These are phyloP conservation scores for Lichtheimia hyalospora DNA, from an alignment of 371 early-diverging fungal genomes.

Conservation along the genomic window DNA sequence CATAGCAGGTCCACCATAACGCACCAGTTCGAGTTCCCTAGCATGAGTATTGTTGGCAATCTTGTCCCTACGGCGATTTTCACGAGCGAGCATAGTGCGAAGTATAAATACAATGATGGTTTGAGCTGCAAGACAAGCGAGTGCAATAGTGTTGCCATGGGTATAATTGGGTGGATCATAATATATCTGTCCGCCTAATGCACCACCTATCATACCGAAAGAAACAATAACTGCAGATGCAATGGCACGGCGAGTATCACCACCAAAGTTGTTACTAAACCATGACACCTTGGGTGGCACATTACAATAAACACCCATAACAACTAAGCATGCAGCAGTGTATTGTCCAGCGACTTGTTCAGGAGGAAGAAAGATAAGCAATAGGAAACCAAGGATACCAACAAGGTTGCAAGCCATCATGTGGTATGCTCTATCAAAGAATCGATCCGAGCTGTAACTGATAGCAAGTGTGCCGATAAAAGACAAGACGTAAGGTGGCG, in stretches of 20 bases:
- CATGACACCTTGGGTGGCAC: constrained; percentile 33
- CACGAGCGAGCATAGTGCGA: constrained; percentile 20
- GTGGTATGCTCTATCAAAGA: constrained; percentile 34
- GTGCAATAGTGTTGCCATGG: constrained; percentile 19
- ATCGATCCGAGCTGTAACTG: constrained; percentile 35
- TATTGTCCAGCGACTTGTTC: constrained; percentile 14
- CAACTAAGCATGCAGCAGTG: constrained; percentile 23
- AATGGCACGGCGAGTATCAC: constrained; percentile 37
- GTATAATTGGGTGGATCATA: constrained; percentile 12
- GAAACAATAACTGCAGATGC: constrained; percentile 40
- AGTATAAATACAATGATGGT: constrained; percentile 18
- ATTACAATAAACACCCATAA: constrained; percentile 27
- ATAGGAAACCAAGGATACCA: constrained; percentile 24
- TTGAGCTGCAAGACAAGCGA: constrained; percentile 24
- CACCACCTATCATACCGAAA: constrained; percentile 34
- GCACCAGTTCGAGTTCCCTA: constrained; percentile 20
- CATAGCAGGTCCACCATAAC: constrained; percentile 32
- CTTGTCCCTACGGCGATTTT: constrained; percentile 21
- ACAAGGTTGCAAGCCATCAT: constrained; percentile 25
- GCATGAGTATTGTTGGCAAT: constrained; percentile 13
- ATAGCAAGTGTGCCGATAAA: constrained; percentile 22
- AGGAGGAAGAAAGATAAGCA: constrained; percentile 22
- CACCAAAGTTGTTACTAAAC: constrained; percentile 39
- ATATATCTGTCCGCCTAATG: constrained; percentile 39
- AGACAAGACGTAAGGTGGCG: constrained; percentile 30